These are phyloP conservation scores for Pseudogymnoascus sp. DNA, from an alignment of 2,329 filamentous ascomycete species.

Conservation along the genomic window DNA sequence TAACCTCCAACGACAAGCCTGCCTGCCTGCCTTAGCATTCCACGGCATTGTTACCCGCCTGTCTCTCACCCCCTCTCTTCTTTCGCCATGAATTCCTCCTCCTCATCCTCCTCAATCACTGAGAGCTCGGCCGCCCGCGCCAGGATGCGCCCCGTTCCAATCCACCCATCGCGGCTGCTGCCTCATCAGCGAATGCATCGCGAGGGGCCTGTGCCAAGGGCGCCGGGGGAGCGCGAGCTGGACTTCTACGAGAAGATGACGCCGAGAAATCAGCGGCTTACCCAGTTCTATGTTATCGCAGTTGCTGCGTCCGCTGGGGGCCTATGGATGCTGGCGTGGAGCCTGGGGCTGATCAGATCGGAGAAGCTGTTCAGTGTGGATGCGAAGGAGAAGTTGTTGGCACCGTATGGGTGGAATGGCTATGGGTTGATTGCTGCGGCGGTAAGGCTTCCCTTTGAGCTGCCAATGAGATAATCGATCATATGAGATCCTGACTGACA, in stretches of 20 bases:
- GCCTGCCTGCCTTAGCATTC: neutral
- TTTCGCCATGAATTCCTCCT: neutral
- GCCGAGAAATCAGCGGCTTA: neutral
- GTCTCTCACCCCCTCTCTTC: neutral
- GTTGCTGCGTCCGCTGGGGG: neutral
- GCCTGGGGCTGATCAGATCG: constrained; percentile 2
- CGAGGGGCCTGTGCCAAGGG: neutral
- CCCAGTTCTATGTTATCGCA: neutral
- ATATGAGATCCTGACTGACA: neutral
- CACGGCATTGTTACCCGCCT: too few species aligned
- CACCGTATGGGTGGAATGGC: neutral
- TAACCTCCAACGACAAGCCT: neutral
- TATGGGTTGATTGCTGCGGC: neutral
- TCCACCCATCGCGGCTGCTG: constrained; percentile 4
- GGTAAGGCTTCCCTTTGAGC: neutral
- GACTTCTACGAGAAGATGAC: constrained; percentile 8
- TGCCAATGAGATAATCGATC: neutral
- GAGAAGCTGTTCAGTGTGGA: constrained; percentile 7
- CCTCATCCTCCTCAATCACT: neutral
- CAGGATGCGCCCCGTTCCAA: neutral
- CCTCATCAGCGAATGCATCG: constrained; percentile 3
- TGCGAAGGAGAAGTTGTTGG: neutral
- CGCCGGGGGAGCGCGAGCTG: neutral
- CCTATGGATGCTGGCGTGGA: neutral
- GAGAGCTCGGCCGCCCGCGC: neutral